Percentiles rank a stretch among this genome's conserved stretches.
These are phyloP conservation scores for Hansenula sp. DNA, from an alignment of 1,139 yeast genomes.

Conservation along the genomic window DNA sequence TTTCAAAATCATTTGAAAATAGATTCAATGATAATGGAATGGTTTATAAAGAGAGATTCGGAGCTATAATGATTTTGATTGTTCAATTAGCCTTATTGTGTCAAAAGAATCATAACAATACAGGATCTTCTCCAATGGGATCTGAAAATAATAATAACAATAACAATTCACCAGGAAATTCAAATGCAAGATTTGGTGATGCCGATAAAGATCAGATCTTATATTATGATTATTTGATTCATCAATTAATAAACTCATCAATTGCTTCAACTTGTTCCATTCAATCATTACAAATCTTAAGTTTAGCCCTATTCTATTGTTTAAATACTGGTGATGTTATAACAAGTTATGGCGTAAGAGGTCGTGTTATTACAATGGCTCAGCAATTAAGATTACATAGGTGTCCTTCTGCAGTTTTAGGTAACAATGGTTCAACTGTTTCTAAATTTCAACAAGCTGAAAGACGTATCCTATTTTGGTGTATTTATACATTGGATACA, in stretches of 20 bases:
- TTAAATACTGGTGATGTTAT: conserved; percentile 70
- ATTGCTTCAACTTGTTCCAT: conserved; percentile 58
- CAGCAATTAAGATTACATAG: conserved; percentile 83
- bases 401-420: conserved; percentile 80
- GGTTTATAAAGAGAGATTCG: conserved; percentile 49
- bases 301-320: conserved; percentile 69
- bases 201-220: conserved; percentile 26
- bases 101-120: conserved; percentile 19
- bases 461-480: conserved; percentile 81
- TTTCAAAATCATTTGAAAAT: conserved; percentile 39
- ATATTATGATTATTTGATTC: conserved; percentile 49
- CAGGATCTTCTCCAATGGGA: neutral
- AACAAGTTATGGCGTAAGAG: conserved; percentile 72
- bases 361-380: conserved; percentile 76
- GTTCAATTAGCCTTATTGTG: conserved; percentile 53
- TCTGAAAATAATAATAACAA: conserved; percentile 1
- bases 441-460: conserved; percentile 72
- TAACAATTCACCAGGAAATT: neutral
- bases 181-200: neutral
- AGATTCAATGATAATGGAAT: conserved; percentile 38
- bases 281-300: conserved; percentile 65
- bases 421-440: conserved; percentile 51
- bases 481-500: conserved; percentile 72
- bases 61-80: conserved; percentile 54
- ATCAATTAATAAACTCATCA: conserved; percentile 46